Evolutionary conservation across 257 asterid species (phyloP).

Genomic region (Solanum megistacrolobum): DNA sequence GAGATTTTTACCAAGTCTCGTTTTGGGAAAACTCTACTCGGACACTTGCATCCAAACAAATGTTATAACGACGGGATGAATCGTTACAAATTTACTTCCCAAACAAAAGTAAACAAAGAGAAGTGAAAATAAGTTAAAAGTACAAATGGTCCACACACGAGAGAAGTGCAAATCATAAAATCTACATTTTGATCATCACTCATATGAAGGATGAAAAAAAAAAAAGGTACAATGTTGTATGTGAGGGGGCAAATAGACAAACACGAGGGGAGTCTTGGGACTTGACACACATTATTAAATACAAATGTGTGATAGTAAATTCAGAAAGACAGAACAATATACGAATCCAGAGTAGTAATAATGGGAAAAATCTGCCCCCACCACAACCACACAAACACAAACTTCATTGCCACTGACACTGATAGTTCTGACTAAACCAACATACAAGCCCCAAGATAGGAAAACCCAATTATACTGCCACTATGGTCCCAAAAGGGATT

Average conservation of each 20-base stretch:
- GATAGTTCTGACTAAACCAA: slow-evolving; percentile 17
- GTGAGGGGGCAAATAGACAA: slow-evolving; percentile 11
- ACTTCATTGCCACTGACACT: slow-evolving; percentile 12
- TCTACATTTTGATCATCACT: slow-evolving; percentile 1
- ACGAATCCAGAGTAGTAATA: not conserved
- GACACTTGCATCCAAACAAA: not conserved
- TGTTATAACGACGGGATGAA: not conserved
- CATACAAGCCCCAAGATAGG: not conserved
- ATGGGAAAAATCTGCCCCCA: not conserved
- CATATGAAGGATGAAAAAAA: not conserved
- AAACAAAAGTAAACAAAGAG: not conserved
- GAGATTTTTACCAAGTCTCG: not conserved
- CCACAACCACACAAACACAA: not conserved
- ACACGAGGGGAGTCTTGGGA: not conserved
- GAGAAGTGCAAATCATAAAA: slow-evolving; percentile 9
- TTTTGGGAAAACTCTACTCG: not conserved
- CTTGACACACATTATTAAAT: not conserved
- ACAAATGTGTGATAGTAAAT: not conserved
- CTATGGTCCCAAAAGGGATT: not conserved
- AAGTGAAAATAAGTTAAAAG: not conserved
- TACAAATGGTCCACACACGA: not conserved
- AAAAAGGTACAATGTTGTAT: slow-evolving; percentile 15
- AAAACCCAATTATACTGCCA: not conserved
- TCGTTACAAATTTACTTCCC: not conserved
- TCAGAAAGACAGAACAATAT: not conserved